Conservation (phyloP, 2,329 filamentous ascomycete species). For the Epichloe gansuensis region DNA sequence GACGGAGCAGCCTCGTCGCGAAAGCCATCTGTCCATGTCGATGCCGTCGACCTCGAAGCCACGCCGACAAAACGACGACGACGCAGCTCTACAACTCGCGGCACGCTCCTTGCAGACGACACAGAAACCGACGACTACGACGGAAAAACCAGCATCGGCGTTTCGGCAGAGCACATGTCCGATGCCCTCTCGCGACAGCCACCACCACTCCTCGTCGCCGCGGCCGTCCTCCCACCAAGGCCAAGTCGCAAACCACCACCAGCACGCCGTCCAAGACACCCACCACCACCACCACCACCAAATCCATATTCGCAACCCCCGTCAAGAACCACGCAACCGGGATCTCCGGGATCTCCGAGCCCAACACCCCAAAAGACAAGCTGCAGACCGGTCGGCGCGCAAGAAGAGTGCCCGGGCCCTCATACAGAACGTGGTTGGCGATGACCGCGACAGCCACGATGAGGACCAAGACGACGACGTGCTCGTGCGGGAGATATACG, state of each 20-base stretch:
- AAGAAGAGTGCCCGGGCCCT: conserved; percentile 72
- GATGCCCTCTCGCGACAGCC: conserved; percentile 9
- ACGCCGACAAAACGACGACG: conserved; percentile 23
- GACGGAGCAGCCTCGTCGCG: conserved; percentile 4
- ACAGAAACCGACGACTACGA: conserved; percentile 3
- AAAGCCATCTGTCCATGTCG: conserved; percentile 18
- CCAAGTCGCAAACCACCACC: conserved; percentile 13
- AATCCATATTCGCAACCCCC: conserved; percentile 24
- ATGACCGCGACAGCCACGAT: conserved; percentile 54
- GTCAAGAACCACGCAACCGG: conserved; percentile 22
- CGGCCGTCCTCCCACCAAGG: conserved; percentile 21
- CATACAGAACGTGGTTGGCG: conserved; percentile 57
- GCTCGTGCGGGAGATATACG: conserved; percentile 22
- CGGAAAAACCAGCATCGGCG: background rate
- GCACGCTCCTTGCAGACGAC: conserved; percentile 4
- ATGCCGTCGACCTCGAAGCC: conserved; percentile 15
- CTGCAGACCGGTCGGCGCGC: conserved; percentile 74
- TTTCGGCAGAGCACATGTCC: background rate
- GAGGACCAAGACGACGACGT: conserved; percentile 33
- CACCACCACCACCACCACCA: conserved; percentile 9
- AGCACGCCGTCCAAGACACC: conserved; percentile 20
- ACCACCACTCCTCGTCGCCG: conserved; percentile 22
- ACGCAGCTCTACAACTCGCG: conserved; percentile 11
- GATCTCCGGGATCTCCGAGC: conserved; percentile 7
- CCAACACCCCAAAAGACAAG: conserved; percentile 49